Evolutionary conservation across 768 basidiomycete genomes (phyloP), one percentile per base, ranked within the genome.

Genomic region (Lactarius hatsudake): DNA sequence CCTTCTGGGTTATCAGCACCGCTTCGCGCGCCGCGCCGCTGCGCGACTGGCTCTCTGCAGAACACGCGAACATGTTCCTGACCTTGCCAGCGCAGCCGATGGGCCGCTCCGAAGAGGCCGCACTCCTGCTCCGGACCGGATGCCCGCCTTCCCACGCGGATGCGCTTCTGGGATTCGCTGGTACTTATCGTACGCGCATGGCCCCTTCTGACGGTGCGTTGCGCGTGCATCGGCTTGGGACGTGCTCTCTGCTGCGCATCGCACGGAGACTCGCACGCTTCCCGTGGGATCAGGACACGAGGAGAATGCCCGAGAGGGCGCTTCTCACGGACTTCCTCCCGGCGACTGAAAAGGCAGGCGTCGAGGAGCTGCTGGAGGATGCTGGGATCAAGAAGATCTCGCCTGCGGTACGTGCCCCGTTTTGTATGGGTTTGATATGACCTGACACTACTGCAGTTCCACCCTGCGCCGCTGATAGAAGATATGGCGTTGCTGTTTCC

Each of bases 11-110:
- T 63, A 84, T 88, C 68, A 79, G 78, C 59, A 88, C 87, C 0
- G 84, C 87, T 7, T 87, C 86, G 45, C 87, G 85, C 71, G 87
- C 86, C 1, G 74, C 84, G 1, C 82, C 84, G n/a, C 76, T 87
- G n/a, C 84, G 85, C 71, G 87, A 88, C 72, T 89, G 87, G 87
- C 80, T 89, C 32, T 79, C 82, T 1, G 83, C 84, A 65, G 87
- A 89, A 71, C 84, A 88, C 72, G 83, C 85, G 30, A 88, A 88
- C 71, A 88, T 88, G 86, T 88, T 89, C 79, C 85, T 88, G 74
- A 75, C 86, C 12, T 73, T 89, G 17, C 82, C 84, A 9, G 80
- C 83, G 53, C 84, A 84, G 70, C 86, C 87, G 1, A 89, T 89
- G 87, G 78, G 79, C 34, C 69, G 65, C 17, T 69, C 73, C 0